Percentiles rank a stretch among this genome's conserved stretches.
Evolutionary conservation across 345 rosid species (phyloP).

Genomic region (Rhodamnia argentea): DNA sequence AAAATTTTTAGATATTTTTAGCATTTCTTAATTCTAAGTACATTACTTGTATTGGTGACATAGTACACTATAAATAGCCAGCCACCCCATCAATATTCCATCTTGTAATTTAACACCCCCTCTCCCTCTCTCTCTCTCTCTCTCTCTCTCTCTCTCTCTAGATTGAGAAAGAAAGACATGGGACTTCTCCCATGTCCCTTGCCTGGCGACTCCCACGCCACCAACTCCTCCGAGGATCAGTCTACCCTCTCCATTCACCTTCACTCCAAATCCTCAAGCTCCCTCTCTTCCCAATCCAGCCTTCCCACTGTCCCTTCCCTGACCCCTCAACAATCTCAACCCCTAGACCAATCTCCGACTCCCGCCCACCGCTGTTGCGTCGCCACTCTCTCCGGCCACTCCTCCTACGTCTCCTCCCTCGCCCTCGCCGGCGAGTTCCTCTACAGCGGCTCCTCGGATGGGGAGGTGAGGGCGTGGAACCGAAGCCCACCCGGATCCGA

Average conservation of each 20-base stretch:
- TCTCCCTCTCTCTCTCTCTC: neutral
- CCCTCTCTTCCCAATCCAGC: conserved; percentile 42
- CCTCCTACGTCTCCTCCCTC: conserved; percentile 48
- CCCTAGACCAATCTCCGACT: neutral
- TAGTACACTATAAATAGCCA: neutral
- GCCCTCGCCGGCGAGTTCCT: conserved; percentile 28
- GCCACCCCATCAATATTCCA: neutral
- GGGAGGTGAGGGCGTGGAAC: conserved; percentile 47
- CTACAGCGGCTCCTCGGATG: conserved; percentile 39
- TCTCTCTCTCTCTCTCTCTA: too few species aligned
- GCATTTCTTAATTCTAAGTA: neutral
- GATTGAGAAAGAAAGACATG: neutral
- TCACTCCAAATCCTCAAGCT: conserved; percentile 28
- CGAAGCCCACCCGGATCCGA: conserved; percentile 3
- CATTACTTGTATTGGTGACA: neutral
- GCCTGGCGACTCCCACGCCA: conserved; percentile 1
- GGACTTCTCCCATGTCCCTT: conserved; percentile 27
- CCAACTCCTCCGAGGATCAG: conserved; percentile 1
- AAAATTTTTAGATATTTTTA: too few species aligned
- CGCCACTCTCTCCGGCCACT: conserved; percentile 36
- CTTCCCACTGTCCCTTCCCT: conserved; percentile 49
- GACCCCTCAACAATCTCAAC: neutral
- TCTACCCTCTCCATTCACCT: neutral
- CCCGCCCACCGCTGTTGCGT: conserved; percentile 21
- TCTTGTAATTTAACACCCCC: neutral